Base-by-base conservation (phyloP, 768 basidiomycete species). In the Austroboletus festivus region DNA sequence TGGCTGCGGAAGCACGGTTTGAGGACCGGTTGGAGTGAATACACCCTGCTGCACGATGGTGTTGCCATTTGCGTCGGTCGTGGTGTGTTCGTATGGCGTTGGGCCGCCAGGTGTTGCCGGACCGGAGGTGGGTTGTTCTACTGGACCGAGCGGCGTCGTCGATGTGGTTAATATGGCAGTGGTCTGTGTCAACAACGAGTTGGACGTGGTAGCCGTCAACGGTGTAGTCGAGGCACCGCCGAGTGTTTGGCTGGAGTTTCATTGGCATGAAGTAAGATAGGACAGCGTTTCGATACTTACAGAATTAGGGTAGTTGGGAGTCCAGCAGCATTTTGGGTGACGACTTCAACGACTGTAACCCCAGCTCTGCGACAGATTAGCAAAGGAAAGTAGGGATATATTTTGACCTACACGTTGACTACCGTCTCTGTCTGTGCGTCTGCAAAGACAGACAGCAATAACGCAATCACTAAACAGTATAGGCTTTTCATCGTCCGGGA, bases 21-120 rank as follows among this genome's bases (percentile, higher is more conserved):
- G 50, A 45, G 70, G 67, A 0, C 52, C 65, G 7, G 68, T 67
- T 21, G 68, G 68, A 1, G 65, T 70, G 52, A 70, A 70, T 31
- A 56, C 41, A 42, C 58, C 68, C 30, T 53, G 33, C 23, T 53
- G 0, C 1, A 52, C 54, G 28, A 57, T 53, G 5, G 59, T 49
- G 30, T 70, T 28, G 5, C 70, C 68, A 19, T 38, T 48, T 42
- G 68, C 68, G 37, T 71, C 53, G 46, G 62, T 68, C 0, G 80
- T 81, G 24, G 78, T 80, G 52, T 80, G 81, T 2, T 62, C 62
- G 58, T 70, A 81, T 0, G 77, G 76, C 0, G 76, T 80, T 23
- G 73, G 72, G 2, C 73, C 79, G 6, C 74, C 73, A 26, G 78
- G 69, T 3, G 65, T 58, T 19, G 54, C 63, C 3, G 62, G 65